Base-by-base conservation (phyloP, 2,329 filamentous ascomycete species). In the Colletotrichum falcatum region DNA sequence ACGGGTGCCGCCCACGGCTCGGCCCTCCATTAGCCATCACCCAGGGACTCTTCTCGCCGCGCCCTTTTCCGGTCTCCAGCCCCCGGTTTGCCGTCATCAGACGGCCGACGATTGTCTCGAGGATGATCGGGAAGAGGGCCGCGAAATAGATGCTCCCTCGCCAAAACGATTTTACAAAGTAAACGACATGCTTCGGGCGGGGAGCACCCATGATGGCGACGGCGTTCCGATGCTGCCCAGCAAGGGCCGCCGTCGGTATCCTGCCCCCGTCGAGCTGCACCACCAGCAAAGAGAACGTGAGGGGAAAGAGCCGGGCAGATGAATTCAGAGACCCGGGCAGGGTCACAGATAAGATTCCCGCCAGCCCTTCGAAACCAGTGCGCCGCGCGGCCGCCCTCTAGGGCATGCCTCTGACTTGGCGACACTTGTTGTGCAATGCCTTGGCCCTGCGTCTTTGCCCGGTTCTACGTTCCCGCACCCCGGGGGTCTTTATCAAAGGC, bases 51-150 rank as follows among this genome's bases (percentile, higher is more conserved):
- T 39, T 16, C 37, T 39, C 37, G 37, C 18, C 35, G 35, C 35
- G 8, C 35, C 35, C 12, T 37, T 37, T 37, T 12, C 35, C 35
- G 9, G 9, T 11, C 9, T 37, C 9, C 35, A 37, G 2, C 35
- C 1, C 3, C 9, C 9, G 11, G 11, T 12, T 37, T 37, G 35
- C 35, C 2, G n/a, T 11, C 35, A 37, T 37, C 11, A 12, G 7
- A 12, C 35, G 11, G 11, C 35, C 11, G 35, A 11, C 11, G 9
- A 37, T 12, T 37, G 35, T 12, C 35, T 8, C 35, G 35, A 37
- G 9, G 12, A 1, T 11, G 9, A 37, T 37, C 44, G 77, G 77
- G 53, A 78, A 79, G 9, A 79, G 26, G 7, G 75, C 77, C 1
- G 73, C 49, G 26, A 69, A 58, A 54, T 60, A 5, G 7, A 18